Base-by-base conservation (phyloP, 1,139 yeast species). In the Candida tetrigidarum region DNA sequence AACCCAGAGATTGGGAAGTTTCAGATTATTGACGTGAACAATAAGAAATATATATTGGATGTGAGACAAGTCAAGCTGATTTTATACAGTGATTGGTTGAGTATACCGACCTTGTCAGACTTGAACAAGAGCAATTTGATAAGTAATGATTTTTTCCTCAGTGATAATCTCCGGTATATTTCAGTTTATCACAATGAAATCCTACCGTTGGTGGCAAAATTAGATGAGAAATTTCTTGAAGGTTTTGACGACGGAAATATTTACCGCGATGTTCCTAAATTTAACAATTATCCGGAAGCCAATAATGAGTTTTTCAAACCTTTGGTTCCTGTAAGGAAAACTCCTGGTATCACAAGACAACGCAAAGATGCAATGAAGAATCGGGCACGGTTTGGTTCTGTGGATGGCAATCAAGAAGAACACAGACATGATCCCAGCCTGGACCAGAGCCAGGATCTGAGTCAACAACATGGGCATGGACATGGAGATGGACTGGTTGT, bases 161-260 rank as follows among this genome's bases (percentile, higher is more conserved):
- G 71, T 28, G 69, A 67, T 39, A 67, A 68, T 48, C 57, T 69
- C 37, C 58, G 52, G 48, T 71, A 70, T 48, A 67, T 71, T 65
- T 67, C 74, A 1, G 63, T 63, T 10, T 71, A 71, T 49, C 76
- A 71, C 48, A 71, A 70, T 49, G 74, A 70, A 41, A 64, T 71
- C 2, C 51, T 70, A 20, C 73, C 71, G 1, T 56, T 71, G 44
- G 54, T 70, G 20, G 61, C 63, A 5, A 56, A 62, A 27, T 44
- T 64, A 27, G 75, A 69, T 44, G 50, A 59, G 2, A 59, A 56
- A 36, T 70, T 64, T 46, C 54, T 58, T 2, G 69, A 68, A 28
- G 73, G 66, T 1, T 51, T 69, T 27, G 44, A 39, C 5, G 39
- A 32, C 14, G 70, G 63, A 1, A 62, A 62, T 38, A 52, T 68